A percentile compares a stretch with the other conserved stretches of the same genome.
Conservation (phyloP, 2,329 filamentous ascomycete genomes). For the Pleoardoris graminearum region DNA sequence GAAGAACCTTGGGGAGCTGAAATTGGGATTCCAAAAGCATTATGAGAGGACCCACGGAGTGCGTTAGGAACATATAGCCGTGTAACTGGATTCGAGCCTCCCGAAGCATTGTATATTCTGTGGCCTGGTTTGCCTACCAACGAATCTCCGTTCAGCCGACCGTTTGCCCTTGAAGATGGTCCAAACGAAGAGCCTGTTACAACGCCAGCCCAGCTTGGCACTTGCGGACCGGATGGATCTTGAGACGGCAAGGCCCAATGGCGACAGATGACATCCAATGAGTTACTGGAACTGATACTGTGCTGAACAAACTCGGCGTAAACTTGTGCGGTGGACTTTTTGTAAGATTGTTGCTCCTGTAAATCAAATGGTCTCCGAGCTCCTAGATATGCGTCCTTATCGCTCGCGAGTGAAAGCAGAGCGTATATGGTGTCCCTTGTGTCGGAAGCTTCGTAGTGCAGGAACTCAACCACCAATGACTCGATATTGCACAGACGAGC, state of each 20-base stretch:
- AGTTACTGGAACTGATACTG: conserved; percentile 14
- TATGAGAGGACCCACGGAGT: too few species aligned
- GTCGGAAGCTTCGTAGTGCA: conserved; percentile 29
- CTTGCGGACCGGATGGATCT: neutral
- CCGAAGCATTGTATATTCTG: neutral
- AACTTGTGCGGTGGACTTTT: neutral
- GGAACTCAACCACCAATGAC: conserved; percentile 35
- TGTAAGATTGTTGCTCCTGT: neutral
- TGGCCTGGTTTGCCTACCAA: neutral
- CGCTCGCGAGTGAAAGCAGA: conserved; percentile 35
- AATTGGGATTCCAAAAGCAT: too few species aligned
- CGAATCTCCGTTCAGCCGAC: neutral
- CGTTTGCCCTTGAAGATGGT: neutral
- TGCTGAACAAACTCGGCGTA: conserved; percentile 36
- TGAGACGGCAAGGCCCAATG: conserved; percentile 35
- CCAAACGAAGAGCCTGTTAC: neutral
- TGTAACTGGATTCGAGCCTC: neutral
- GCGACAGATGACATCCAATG: conserved; percentile 44
- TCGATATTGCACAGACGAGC: conserved; percentile 31
- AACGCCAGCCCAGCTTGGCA: conserved; percentile 4
- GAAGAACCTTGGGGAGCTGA: too few species aligned
- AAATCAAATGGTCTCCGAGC: too few species aligned
- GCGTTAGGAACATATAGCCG: too few species aligned
- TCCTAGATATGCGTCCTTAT: neutral
- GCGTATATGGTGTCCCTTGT: conserved; percentile 36